phyloP scores from a whole-genome alignment of 2,329 filamentous ascomycete genomes.

The Neonectria faginata region DNA sequence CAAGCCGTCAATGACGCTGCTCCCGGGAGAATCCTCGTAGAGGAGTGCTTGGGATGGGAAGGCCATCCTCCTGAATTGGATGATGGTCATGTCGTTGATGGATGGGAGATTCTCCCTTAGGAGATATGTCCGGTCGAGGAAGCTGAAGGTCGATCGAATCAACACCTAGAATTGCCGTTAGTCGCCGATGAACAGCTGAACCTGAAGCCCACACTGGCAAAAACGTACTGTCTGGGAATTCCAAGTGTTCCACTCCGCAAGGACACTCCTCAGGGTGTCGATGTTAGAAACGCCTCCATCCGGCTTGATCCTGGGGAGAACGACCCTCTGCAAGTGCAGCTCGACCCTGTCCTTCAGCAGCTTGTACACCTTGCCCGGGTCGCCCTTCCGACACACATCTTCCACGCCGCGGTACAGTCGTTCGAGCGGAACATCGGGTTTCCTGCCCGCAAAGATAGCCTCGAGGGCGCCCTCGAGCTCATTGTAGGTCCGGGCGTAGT shows the following conservation, averaged over 20 bases:
- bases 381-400: slow-evolving; percentile 85
- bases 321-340: slow-evolving; percentile 70
- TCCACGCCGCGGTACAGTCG: slow-evolving; percentile 91
- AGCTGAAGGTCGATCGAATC: slow-evolving; percentile 91
- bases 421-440: slow-evolving; percentile 81
- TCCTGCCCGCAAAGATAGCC: slow-evolving; percentile 75
- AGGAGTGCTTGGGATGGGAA: slow-evolving; percentile 52
- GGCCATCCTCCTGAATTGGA: slow-evolving; percentile 75
- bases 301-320: slow-evolving; percentile 67
- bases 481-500: slow-evolving; percentile 80
- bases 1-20: slow-evolving; percentile 63
- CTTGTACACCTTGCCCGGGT: slow-evolving; percentile 74
- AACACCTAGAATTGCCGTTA: slow-evolving; percentile 65
- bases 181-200: not conserved
- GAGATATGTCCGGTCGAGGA: slow-evolving; percentile 90
- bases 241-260: slow-evolving; percentile 80
- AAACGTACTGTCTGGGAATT: slow-evolving; percentile 76
- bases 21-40: slow-evolving; percentile 41
- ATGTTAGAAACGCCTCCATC: slow-evolving; percentile 66
- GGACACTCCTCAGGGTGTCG: slow-evolving; percentile 69
- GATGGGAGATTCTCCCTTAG: slow-evolving; percentile 76
- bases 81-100: slow-evolving; percentile 84
- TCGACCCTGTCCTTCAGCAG: slow-evolving; percentile 75
- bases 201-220: not conserved
- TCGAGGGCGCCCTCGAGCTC: slow-evolving; percentile 80